Conservation (phyloP, 768 basidiomycete genomes). For the Paxillus rubicundulus region DNA sequence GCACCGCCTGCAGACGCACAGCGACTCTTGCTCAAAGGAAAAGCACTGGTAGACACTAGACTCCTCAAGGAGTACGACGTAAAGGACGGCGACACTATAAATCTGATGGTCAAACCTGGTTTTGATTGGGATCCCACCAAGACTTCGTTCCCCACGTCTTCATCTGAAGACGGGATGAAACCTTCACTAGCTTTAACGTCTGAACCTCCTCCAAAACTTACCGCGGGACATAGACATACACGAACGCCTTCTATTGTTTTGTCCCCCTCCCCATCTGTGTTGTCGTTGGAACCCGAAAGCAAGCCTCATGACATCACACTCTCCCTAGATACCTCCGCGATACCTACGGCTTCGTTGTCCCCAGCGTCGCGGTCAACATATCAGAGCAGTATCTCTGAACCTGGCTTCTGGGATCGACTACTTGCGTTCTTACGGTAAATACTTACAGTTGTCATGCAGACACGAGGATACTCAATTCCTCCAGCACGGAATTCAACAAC, state of each 20-base stretch:
- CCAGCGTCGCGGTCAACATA: slow-evolving; percentile 27
- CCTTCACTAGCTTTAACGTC: slow-evolving; percentile 18
- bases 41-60: slow-evolving; percentile 85
- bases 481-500: slow-evolving; percentile 60
- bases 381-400: slow-evolving; percentile 59
- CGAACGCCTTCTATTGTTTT: slow-evolving; percentile 78
- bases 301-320: slow-evolving; percentile 63
- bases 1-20: slow-evolving; percentile 82
- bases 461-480: not conserved
- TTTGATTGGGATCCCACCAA: slow-evolving; percentile 60
- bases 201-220: slow-evolving; percentile 24
- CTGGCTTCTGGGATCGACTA: slow-evolving; percentile 77
- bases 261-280: slow-evolving; percentile 66
- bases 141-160: slow-evolving; percentile 25
- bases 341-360: slow-evolving; percentile 46
- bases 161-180: slow-evolving; percentile 20
- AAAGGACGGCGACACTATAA: slow-evolving; percentile 77
- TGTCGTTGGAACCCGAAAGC: slow-evolving; percentile 39
- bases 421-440: slow-evolving; percentile 58
- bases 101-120: slow-evolving; percentile 82
- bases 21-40: slow-evolving; percentile 89
- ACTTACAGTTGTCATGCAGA: not conserved
- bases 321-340: slow-evolving; percentile 58
- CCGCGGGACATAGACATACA: slow-evolving; percentile 44
- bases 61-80: slow-evolving; percentile 89